Evolutionary conservation across 495 filamentous ascomycete species (phyloP).

Genomic region (Cryomyces minteri): DNA sequence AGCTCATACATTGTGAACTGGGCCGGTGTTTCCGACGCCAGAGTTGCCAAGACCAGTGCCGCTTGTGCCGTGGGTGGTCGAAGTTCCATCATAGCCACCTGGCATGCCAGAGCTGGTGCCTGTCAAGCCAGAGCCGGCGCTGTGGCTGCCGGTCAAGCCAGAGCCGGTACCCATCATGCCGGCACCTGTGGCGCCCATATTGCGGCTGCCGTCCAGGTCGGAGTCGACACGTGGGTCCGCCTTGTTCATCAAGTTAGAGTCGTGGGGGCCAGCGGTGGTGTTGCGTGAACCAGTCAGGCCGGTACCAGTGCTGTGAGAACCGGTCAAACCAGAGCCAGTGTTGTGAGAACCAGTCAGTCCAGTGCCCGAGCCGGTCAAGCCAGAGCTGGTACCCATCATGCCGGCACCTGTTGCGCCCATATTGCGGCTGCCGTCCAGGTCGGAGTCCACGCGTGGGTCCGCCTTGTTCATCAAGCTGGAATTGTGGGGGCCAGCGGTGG

Average conservation of each 20-base stretch:
- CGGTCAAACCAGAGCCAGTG: no score
- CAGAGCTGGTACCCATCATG: neutral
- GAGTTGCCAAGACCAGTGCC: no score
- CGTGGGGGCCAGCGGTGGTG: neutral
- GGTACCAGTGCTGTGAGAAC: neutral
- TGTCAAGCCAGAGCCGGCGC: no score
- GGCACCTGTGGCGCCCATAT: neutral
- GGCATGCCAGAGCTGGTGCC: no score
- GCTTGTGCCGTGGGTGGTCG: neutral
- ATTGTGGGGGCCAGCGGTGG: neutral
- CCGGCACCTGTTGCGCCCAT: neutral
- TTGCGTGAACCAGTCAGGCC: neutral
- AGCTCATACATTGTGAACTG: no score
- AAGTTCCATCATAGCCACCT: neutral
- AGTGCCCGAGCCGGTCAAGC: neutral
- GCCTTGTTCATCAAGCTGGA: constrained; percentile 18
- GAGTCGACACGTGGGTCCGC: constrained; percentile 33
- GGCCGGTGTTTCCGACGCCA: no score
- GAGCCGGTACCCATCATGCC: neutral
- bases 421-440: constrained; percentile 13
- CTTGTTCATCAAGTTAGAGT: constrained; percentile 12
- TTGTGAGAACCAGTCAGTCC: neutral
- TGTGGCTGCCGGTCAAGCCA: no score
- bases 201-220: constrained; percentile 15
- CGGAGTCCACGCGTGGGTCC: constrained; percentile 33